A percentile compares a stretch with the other conserved stretches of the same genome.
Conservation (phyloP, 2,329 filamentous ascomycete species). For the Chaetothyriales sp. region DNA sequence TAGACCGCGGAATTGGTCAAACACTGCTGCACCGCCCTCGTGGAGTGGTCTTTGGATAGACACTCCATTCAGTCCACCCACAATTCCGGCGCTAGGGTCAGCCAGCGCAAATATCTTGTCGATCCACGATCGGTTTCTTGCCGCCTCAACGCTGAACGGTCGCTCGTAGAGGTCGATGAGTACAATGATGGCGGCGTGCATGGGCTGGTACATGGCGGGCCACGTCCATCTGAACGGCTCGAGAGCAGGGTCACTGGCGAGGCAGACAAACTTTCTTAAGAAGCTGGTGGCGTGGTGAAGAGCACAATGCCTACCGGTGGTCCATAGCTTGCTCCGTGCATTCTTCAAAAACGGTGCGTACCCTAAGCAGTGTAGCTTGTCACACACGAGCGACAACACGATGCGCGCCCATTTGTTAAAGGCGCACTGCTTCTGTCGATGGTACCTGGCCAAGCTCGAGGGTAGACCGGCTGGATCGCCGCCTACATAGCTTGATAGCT, state of each 20-base stretch:
- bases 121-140: constrained; percentile 32
- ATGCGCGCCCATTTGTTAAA: constrained; percentile 37
- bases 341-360: constrained; percentile 38
- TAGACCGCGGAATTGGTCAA: constrained; percentile 35
- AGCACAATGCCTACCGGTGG: constrained; percentile 32
- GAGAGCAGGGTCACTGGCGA: constrained; percentile 34
- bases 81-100: constrained; percentile 32
- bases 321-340: constrained; percentile 34
- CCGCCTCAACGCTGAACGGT: constrained; percentile 32
- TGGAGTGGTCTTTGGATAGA: constrained; percentile 31
- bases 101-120: constrained; percentile 34
- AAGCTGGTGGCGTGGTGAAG: constrained; percentile 35
- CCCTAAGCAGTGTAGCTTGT: constrained; percentile 32
- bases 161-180: constrained; percentile 37
- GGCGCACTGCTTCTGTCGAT: constrained; percentile 27
- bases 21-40: constrained; percentile 36
- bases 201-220: constrained; percentile 33
- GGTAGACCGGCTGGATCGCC: constrained; percentile 3
- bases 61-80: constrained; percentile 32
- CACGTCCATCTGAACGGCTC: constrained; percentile 37
- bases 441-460: constrained; percentile 26
- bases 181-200: constrained; percentile 36
- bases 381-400: constrained; percentile 30
- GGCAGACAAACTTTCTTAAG: constrained; percentile 36
- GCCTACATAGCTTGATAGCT: constrained; percentile 8